Evolutionary conservation across 768 basidiomycete species (phyloP).

Genomic region (Boletales sp.): DNA sequence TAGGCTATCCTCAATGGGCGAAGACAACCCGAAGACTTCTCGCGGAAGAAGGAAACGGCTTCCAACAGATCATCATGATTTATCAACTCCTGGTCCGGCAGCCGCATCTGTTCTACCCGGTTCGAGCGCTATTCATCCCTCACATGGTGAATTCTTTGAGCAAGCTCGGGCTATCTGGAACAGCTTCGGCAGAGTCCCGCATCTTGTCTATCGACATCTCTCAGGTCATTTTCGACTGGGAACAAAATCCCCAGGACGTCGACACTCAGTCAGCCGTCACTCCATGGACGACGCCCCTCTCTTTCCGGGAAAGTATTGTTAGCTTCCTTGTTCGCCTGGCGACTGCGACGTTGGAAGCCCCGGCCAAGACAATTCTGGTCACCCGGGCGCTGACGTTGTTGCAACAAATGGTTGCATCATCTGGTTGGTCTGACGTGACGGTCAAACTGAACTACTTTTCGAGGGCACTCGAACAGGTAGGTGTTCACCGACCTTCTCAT

Average conservation of each 20-base stretch:
- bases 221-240: slow-evolving; percentile 93
- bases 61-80: slow-evolving; percentile 69
- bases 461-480: slow-evolving; percentile 75
- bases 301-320: slow-evolving; percentile 85
- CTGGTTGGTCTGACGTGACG: slow-evolving; percentile 88
- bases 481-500: background rate
- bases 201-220: slow-evolving; percentile 84
- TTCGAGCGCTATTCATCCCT: slow-evolving; percentile 87
- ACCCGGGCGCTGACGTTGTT: slow-evolving; percentile 66
- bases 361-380: slow-evolving; percentile 41
- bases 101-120: slow-evolving; percentile 86
- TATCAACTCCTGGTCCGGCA: slow-evolving; percentile 94
- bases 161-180: slow-evolving; percentile 78
- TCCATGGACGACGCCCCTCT: slow-evolving; percentile 72
- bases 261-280: slow-evolving; percentile 22
- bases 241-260: slow-evolving; percentile 52
- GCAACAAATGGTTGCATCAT: slow-evolving; percentile 73
- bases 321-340: slow-evolving; percentile 94
- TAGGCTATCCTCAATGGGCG: slow-evolving; percentile 77
- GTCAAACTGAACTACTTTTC: slow-evolving; percentile 91
- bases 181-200: slow-evolving; percentile 76
- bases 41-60: slow-evolving; percentile 78
- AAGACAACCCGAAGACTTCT: slow-evolving; percentile 79
- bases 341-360: slow-evolving; percentile 55
- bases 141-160: slow-evolving; percentile 88